A percentile compares a stretch with the other conserved stretches of the same genome.
phyloP scores from a whole-genome alignment of 352 stramenopile species.

The Phytophthora kernoviae region DNA sequence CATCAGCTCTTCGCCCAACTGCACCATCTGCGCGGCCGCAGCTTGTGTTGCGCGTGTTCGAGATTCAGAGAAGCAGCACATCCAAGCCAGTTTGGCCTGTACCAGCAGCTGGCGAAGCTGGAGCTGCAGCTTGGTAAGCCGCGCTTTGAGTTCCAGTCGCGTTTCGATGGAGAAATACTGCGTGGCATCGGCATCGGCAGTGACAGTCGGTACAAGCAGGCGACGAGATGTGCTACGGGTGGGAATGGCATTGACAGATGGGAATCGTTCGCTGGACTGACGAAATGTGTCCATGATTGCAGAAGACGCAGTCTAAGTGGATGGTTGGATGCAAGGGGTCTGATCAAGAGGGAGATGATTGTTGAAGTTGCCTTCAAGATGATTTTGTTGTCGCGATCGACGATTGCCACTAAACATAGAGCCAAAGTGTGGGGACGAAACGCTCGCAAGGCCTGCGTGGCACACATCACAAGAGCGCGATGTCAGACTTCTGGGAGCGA shows the following conservation, averaged over 20 bases:
- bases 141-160: slow-evolving; percentile 52
- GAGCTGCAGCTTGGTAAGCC: slow-evolving; percentile 41
- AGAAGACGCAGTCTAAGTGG: not conserved
- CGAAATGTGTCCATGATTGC: slow-evolving; percentile 26
- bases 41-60: not conserved
- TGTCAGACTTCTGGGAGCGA: not conserved
- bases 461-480: not conserved
- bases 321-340: no score
- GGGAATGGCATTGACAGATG: slow-evolving; percentile 1
- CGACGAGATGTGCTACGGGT: not conserved
- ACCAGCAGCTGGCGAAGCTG: slow-evolving; percentile 49
- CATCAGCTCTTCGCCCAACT: slow-evolving; percentile 46
- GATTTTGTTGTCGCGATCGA: not conserved
- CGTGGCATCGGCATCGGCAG: slow-evolving; percentile 31
- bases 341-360: no score
- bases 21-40: slow-evolving; percentile 42
- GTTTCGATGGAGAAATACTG: slow-evolving; percentile 72
- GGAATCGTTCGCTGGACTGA: slow-evolving; percentile 22
- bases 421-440: not conserved
- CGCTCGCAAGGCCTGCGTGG: no score
- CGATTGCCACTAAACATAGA: not conserved
- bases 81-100: slow-evolving; percentile 65
- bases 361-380: slow-evolving; percentile 9
- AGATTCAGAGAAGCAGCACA: slow-evolving; percentile 49
- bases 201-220: not conserved